These are phyloP conservation scores for Aspergillus felis DNA, from an alignment of 2,329 filamentous ascomycete genomes.

Conservation along the genomic window DNA sequence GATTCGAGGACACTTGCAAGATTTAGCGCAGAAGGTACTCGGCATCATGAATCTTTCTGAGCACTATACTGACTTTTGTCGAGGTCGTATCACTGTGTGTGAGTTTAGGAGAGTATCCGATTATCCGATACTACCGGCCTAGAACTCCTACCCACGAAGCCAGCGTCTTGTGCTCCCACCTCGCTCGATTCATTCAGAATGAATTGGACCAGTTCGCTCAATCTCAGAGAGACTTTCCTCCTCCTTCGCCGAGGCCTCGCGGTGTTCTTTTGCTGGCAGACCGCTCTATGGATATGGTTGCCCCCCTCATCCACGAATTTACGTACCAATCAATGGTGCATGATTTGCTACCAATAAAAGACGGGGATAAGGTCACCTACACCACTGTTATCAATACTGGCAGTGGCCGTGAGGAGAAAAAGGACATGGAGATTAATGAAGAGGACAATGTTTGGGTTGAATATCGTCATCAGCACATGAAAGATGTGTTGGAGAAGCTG, in stretches of 20 bases:
- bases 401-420: slow-evolving; percentile 65
- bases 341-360: slow-evolving; percentile 82
- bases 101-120: slow-evolving; percentile 87
- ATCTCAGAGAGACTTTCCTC: slow-evolving; percentile 79
- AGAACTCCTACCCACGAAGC: slow-evolving; percentile 76
- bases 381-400: slow-evolving; percentile 75
- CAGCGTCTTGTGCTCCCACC: slow-evolving; percentile 76
- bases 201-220: slow-evolving; percentile 87
- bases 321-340: slow-evolving; percentile 99
- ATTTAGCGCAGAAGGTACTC: slow-evolving; percentile 77
- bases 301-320: slow-evolving; percentile 89
- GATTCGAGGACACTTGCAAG: slow-evolving; percentile 77
- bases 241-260: slow-evolving; percentile 66
- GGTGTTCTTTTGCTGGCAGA: slow-evolving; percentile 84
- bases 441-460: slow-evolving; percentile 94
- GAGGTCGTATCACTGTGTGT: slow-evolving; percentile 85
- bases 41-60: neutral
- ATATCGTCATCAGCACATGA: slow-evolving; percentile 94
- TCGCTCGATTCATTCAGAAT: slow-evolving; percentile 86
- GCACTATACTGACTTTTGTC: slow-evolving; percentile 9
- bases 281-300: slow-evolving; percentile 84
- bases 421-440: slow-evolving; percentile 87
- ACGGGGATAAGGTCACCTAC: slow-evolving; percentile 84
- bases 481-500: slow-evolving; percentile 90
- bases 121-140: slow-evolving; percentile 86